Base-by-base conservation (phyloP, 495 filamentous ascomycete species). In the Aspergillus taichungensis region DNA sequence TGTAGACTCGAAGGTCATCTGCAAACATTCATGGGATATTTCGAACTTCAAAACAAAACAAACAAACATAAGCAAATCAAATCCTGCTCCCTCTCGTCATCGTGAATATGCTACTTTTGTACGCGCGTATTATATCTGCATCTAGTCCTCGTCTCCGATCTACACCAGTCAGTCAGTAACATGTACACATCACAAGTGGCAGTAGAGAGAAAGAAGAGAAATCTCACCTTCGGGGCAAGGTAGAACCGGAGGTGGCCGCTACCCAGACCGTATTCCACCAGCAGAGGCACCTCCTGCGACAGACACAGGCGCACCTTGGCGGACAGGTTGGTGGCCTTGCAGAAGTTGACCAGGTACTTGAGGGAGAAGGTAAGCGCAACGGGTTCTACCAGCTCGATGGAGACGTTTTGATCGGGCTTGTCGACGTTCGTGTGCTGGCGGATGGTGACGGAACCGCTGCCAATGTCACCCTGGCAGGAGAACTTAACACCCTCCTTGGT, bases 311-410 rank as follows among this genome's bases (percentile, higher is more conserved):
- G 90, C 57, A 99, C 92, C 41, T 78, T 76, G 59, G 60, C 68
- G 44, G 88, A 92, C 43, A 99, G 72, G 42, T 82, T 80, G 59
- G 84, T 83, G 32, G 92, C 92, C 76, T 99, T 99, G 82, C 92
- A 97, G 75, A 99, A 99, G 77, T 95, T 95, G 78, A 94, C 88
- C 5, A 99, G 81, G 72, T 99, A 99, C 69, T 99, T 99, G 54
- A 97, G 85, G 36, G 92, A 96, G 78, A 99, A 99, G 30, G 91
- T 99, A 35, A 99, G 80, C 37, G 86, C 74, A 48, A 97, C 94
- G 45, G 94, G 87, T 73, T 99, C 92, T 37, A 80, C 82, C 40
- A 99, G 80, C 51, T 85, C 79, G 54, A 99, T 95, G 48, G 87
- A 80, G 58, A 96, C 82, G 59, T 89, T 87, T 57, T 82, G 68